A percentile compares a stretch with the other conserved stretches of the same genome.
Evolutionary conservation across 2,329 filamentous ascomycete genomes (phyloP).

Genomic region (Penicillium sp.): DNA sequence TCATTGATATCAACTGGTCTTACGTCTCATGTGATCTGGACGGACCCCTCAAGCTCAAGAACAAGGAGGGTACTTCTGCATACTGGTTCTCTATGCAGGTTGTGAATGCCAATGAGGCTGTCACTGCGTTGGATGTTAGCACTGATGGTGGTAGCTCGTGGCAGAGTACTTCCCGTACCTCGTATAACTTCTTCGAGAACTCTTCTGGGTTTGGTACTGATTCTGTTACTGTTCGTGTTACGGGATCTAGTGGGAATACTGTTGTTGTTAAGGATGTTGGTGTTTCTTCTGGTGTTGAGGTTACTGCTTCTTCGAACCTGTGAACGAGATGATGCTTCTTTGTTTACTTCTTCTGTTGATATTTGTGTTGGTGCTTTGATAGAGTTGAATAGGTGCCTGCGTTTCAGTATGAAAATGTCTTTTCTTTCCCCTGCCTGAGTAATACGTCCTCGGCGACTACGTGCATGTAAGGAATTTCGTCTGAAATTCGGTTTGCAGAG

Average conservation of each 20-base stretch:
- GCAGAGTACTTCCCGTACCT: conserved; percentile 55
- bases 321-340: conserved; percentile 2
- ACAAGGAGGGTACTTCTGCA: conserved; percentile 50
- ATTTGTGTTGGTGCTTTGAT: not conserved
- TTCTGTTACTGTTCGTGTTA: conserved; percentile 59
- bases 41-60: conserved; percentile 52
- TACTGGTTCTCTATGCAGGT: conserved; percentile 66
- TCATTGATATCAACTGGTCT: conserved; percentile 54
- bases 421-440: too few relatives aligned
- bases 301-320: conserved; percentile 29
- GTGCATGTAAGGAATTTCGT: too few relatives aligned
- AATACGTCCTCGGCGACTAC: too few relatives aligned
- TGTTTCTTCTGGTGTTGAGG: conserved; percentile 15
- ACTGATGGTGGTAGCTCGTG: conserved; percentile 61
- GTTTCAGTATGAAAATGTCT: too few relatives aligned
- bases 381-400: not conserved
- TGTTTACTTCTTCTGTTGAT: not conserved
- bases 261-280: conserved; percentile 56
- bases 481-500: too few relatives aligned
- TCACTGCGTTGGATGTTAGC: conserved; percentile 61
- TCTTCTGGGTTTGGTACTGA: conserved; percentile 56
- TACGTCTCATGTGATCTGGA: conserved; percentile 55
- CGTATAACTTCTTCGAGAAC: conserved; percentile 66
- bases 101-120: conserved; percentile 61
- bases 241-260: conserved; percentile 52